A percentile compares a stretch with the other conserved stretches of the same genome.
Evolutionary conservation across 1,139 yeast genomes (phyloP).

Genomic region (Zhuliangozyma blackwelliae): DNA sequence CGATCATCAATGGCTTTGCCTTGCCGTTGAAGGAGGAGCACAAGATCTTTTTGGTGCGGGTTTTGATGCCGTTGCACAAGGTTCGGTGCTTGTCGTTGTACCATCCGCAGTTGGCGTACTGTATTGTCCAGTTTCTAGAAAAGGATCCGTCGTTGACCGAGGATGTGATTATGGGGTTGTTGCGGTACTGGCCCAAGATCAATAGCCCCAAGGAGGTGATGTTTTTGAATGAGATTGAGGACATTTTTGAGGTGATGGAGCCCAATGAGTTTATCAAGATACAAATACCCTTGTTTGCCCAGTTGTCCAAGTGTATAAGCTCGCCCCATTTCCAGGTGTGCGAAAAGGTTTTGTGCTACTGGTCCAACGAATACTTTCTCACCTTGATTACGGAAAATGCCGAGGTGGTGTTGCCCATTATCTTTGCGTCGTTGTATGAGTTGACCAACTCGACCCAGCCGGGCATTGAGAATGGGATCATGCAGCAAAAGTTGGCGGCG

Average conservation of each 20-base stretch:
- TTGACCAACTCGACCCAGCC: conserved; percentile 56
- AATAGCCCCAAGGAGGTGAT: conserved; percentile 93
- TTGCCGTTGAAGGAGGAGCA: conserved; percentile 96
- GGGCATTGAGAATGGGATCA: conserved; percentile 44
- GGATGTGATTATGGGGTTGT: conserved; percentile 88
- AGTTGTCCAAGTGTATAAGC: conserved; percentile 87
- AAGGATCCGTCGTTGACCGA: conserved; percentile 90
- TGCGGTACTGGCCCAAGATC: conserved; percentile 96
- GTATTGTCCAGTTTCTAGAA: conserved; percentile 93
- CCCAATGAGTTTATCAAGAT: conserved; percentile 88
- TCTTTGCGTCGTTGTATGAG: conserved; percentile 87
- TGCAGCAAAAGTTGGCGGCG: conserved; percentile 41
- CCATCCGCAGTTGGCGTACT: conserved; percentile 95
- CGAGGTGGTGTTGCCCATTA: conserved; percentile 86
- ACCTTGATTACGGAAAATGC: conserved; percentile 87
- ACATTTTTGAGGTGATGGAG: conserved; percentile 93
- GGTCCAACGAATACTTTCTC: conserved; percentile 93
- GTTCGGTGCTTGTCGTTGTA: conserved; percentile 82
- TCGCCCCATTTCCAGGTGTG: conserved; percentile 97
- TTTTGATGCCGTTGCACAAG: conserved; percentile 91
- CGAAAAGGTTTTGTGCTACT: conserved; percentile 88
- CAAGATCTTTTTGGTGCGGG: conserved; percentile 81
- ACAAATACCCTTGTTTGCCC: conserved; percentile 91
- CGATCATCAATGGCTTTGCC: conserved; percentile 97
- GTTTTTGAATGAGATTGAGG: conserved; percentile 94